Conservation (phyloP, 352 stramenopile genomes). For the Peronospora destructor region DNA sequence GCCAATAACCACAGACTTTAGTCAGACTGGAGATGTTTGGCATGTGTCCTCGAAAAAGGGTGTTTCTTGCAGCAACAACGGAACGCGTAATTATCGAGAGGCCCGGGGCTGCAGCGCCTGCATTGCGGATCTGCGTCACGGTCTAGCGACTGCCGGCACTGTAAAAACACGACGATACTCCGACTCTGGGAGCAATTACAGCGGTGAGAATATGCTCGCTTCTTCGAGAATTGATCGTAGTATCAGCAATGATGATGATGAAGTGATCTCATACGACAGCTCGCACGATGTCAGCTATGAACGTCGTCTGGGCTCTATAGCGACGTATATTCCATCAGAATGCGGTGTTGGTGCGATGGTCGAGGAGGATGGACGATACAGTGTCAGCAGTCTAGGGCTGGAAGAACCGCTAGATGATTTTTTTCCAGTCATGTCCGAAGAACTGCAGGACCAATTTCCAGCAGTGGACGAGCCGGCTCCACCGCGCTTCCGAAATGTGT, state of each 20-base stretch:
- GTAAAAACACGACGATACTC: conserved; percentile 11
- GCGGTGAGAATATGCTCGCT: conserved; percentile 17
- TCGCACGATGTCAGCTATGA: conserved; percentile 30
- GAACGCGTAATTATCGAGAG: conserved; percentile 12
- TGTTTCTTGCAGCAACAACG: conserved; percentile 8
- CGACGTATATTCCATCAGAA: conserved; percentile 28
- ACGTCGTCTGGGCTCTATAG: conserved; percentile 26
- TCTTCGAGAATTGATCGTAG: conserved; percentile 19
- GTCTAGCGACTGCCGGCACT: conserved; percentile 18
- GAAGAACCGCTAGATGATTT: conserved; percentile 28
- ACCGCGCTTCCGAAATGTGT: conserved; percentile 29
- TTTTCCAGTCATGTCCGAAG: conserved; percentile 22
- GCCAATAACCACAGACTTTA: conserved; percentile 16
- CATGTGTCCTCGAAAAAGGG: conserved; percentile 5
- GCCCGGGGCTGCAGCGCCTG: conserved; percentile 31
- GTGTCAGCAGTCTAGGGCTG: conserved; percentile 12
- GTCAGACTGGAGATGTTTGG: conserved; percentile 26
- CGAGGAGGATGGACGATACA: conserved; percentile 17
- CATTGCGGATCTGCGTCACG: conserved; percentile 29
- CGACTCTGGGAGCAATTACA: conserved; percentile 15
- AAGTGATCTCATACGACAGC: conserved; percentile 25
- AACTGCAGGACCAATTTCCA: conserved; percentile 33
- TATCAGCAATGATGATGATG: conserved; percentile 22
- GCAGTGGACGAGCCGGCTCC: conserved; percentile 23
- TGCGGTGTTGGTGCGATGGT: conserved; percentile 17